Percentiles rank a stretch among this genome's conserved stretches.
phyloP scores from a whole-genome alignment of 2,329 filamentous ascomycete genomes.

The Boeremia lycopersici region DNA sequence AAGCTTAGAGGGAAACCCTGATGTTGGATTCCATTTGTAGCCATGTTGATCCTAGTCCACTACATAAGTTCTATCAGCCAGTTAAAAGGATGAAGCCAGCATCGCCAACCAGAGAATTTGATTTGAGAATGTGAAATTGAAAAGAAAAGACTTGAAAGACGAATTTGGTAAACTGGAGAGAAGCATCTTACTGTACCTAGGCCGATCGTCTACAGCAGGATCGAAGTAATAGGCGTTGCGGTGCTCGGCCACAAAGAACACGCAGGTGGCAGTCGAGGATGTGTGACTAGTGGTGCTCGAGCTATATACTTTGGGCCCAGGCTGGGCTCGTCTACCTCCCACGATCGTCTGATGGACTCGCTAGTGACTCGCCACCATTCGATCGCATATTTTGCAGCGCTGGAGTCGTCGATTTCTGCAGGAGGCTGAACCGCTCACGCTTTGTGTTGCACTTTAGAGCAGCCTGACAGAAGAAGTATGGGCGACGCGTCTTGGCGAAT shows the following conservation, averaged over 20 bases:
- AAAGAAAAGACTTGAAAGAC: neutral
- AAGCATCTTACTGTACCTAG: neutral
- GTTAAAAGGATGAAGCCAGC: neutral
- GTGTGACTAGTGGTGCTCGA: conserved; percentile 5
- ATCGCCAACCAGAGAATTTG: neutral
- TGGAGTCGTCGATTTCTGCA: neutral
- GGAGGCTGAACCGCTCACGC: neutral
- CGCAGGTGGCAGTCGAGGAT: neutral
- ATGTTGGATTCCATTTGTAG: conserved; percentile 8
- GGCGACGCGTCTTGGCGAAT: conserved; percentile 9
- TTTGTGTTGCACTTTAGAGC: conserved; percentile 3
- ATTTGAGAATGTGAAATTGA: neutral
- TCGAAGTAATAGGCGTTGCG: neutral
- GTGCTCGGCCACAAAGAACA: neutral
- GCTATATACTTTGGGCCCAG: conserved; percentile 6
- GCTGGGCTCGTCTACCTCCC: conserved; percentile 16
- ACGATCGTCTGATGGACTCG: conserved; percentile 9
- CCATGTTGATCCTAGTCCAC: conserved; percentile 7
- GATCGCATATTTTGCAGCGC: conserved; percentile 13
- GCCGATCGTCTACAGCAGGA: neutral
- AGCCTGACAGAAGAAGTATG: conserved; percentile 4
- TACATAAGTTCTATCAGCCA: neutral
- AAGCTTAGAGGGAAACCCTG: conserved; percentile 37
- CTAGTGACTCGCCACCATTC: conserved; percentile 13
- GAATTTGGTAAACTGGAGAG: neutral